Evolutionary conservation across 2,329 filamentous ascomycete genomes (phyloP), one percentile per base, ranked within the genome.

Genomic region (Ceratocystis lukuohia): DNA sequence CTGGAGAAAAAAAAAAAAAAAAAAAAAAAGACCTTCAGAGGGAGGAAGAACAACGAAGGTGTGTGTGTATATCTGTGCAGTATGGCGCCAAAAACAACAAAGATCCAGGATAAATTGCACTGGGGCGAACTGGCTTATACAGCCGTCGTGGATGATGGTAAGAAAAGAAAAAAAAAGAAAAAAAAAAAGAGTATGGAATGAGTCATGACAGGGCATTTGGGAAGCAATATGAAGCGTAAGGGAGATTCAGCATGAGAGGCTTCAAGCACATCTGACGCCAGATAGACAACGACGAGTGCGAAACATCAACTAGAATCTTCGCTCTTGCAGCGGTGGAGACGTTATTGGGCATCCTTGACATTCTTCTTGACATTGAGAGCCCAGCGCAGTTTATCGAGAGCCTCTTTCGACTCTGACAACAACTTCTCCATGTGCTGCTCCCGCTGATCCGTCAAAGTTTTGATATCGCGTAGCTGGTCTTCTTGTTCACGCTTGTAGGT

Each of bases 311-410:
- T 12, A 15, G 37, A 41, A 41, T 4, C 3, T 41, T 41, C 37
- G 3, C 37, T 41, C 37, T 41, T 41, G 37, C 10, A 59, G 25
- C 28, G n/a, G 65, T 33, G 50, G 57, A 63, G 61, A 62, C 33
- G 66, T 78, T 73, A 85, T 73, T 81, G 74, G 5, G 82, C 81
- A 65, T 77, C 82, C 67, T 78, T 79, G 66, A 86, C 79, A 69
- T 82, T 85, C 68, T 82, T 76, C 76, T 88, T 86, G 64, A 88
- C 80, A 65, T 81, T 84, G 69, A 91, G 79, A 15, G 88, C 86
- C 88, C 88, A 91, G 72, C 79, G 83, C 74, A 92, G 80, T 77
- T 89, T 84, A 69, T 84, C 79, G 63, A 88, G 76, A n/a, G 83
- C 81, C 70, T 82, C 78, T 70, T 80, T 79, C 56, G 85, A 77